phyloP scores from a whole-genome alignment of 768 basidiomycete genomes.

The Mycena polygramma region DNA sequence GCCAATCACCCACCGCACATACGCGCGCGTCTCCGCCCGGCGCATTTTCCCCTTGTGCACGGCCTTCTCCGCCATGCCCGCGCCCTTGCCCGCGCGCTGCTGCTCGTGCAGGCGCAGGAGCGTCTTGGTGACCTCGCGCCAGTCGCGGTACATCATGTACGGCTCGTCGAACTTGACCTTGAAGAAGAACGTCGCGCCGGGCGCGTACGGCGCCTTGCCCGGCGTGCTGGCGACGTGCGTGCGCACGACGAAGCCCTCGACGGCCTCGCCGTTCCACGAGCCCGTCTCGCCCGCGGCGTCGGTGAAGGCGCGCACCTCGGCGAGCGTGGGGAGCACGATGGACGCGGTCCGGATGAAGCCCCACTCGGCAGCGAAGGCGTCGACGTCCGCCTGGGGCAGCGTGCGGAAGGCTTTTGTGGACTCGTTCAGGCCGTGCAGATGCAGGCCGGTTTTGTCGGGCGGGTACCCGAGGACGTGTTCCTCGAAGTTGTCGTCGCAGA shows the following conservation, averaged over 20 bases:
- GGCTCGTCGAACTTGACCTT: constrained; percentile 99
- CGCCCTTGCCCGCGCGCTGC: constrained; percentile 42
- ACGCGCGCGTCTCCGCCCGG: constrained; percentile 82
- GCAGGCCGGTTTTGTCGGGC: constrained; percentile 86
- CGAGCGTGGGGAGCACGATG: constrained; percentile 67
- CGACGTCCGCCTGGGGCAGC: constrained; percentile 73
- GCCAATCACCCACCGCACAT: constrained; percentile 85
- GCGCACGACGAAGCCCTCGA: constrained; percentile 87
- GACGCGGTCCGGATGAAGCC: constrained; percentile 89
- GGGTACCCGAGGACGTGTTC: constrained; percentile 94
- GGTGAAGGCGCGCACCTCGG: constrained; percentile 81
- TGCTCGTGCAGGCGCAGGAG: constrained; percentile 62
- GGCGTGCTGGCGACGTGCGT: constrained; percentile 59
- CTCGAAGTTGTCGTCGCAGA: constrained; percentile 97
- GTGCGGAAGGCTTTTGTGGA: constrained; percentile 78
- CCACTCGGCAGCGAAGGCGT: constrained; percentile 88
- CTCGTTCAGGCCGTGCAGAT: constrained; percentile 92
- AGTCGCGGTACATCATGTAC: constrained; percentile 98
- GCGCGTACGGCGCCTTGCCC: constrained; percentile 71
- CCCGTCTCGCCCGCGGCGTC: constrained; percentile 74
- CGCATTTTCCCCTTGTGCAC: constrained; percentile 78
- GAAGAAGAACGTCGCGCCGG: constrained; percentile 95
- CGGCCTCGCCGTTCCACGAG: constrained; percentile 69
- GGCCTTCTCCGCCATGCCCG: constrained; percentile 44
- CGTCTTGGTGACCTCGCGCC: constrained; percentile 92